Percentiles rank a stretch among this genome's conserved stretches.
These are phyloP conservation scores for Lachancea fermentati DNA, from an alignment of 805 yeast species.

Conservation along the genomic window DNA sequence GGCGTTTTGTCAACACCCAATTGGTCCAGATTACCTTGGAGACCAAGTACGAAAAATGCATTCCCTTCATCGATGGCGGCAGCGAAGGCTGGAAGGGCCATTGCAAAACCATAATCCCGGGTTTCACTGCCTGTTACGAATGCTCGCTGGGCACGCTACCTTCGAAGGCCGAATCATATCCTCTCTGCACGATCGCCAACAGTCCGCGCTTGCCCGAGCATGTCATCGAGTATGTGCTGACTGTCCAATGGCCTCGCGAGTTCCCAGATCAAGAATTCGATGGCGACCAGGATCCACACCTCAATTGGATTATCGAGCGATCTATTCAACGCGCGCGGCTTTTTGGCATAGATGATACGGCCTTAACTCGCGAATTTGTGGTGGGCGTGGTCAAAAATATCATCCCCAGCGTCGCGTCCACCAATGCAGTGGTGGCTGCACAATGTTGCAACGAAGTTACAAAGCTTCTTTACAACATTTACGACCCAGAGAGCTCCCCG, in stretches of 20 bases:
- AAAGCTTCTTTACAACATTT: slow-evolving; percentile 66
- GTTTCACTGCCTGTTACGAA: slow-evolving; percentile 85
- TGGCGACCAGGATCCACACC: slow-evolving; percentile 61
- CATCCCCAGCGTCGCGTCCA: slow-evolving; percentile 90
- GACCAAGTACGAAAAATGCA: slow-evolving; percentile 42
- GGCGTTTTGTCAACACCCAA: slow-evolving; percentile 80
- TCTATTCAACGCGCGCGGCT: slow-evolving; percentile 55
- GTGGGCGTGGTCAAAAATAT: slow-evolving; percentile 88
- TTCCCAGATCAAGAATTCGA: slow-evolving; percentile 50
- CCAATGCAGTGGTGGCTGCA: slow-evolving; percentile 89
- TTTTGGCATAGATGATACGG: slow-evolving; percentile 55
- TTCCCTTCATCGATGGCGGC: slow-evolving; percentile 87
- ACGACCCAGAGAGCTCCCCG: slow-evolving; percentile 48
- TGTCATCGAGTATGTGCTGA: slow-evolving; percentile 86
- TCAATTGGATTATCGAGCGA: slow-evolving; percentile 52
- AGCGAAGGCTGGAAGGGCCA: slow-evolving; percentile 94
- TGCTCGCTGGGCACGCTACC: slow-evolving; percentile 78
- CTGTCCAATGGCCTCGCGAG: slow-evolving; percentile 61
- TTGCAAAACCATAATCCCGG: slow-evolving; percentile 79
- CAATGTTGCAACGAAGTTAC: slow-evolving; percentile 82
- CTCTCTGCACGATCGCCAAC: slow-evolving; percentile 90
- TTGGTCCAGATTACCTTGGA: slow-evolving; percentile 58
- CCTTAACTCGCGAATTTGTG: slow-evolving; percentile 65
- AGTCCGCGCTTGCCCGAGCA: slow-evolving; percentile 94
- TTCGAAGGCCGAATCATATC: slow-evolving; percentile 56